Evolutionary conservation across 768 basidiomycete genomes (phyloP).

Genomic region (Termitomyces sp.): DNA sequence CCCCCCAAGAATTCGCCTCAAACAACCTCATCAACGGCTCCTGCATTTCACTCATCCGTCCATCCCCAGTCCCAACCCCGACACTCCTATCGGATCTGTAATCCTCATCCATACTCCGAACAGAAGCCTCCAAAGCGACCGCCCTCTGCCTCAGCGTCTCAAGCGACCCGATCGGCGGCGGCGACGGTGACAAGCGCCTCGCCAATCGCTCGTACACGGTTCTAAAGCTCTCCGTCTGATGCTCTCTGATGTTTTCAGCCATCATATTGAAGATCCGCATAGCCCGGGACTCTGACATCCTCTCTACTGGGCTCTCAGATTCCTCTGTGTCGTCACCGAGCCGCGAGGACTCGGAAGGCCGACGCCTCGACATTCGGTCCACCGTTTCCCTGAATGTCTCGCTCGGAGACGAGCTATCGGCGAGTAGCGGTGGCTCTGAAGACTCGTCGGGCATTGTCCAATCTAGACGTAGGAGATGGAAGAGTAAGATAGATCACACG

Average conservation of each 20-base stretch:
- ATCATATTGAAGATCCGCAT: too few relatives aligned
- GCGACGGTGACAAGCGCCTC: neutral
- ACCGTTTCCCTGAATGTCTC: too few relatives aligned
- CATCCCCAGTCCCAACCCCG: neutral
- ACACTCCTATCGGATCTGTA: neutral
- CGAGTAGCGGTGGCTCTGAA: neutral
- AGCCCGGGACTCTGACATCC: too few relatives aligned
- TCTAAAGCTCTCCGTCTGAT: neutral
- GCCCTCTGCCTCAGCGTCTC: neutral
- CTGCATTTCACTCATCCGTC: neutral
- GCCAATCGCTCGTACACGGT: neutral
- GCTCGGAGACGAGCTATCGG: neutral
- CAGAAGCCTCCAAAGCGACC: neutral
- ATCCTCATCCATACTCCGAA: neutral
- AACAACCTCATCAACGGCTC: neutral
- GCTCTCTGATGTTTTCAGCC: too few relatives aligned
- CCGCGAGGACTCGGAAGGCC: too few relatives aligned
- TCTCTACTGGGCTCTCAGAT: too few relatives aligned
- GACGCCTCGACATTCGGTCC: too few relatives aligned
- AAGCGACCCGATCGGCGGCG: neutral
- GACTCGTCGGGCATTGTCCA: neutral
- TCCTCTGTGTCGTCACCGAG: too few relatives aligned
- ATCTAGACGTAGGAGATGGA: neutral
- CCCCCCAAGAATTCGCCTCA: neutral
- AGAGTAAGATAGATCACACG: neutral